phyloP scores from a whole-genome alignment of 2,329 filamentous ascomycete species.

The Leptographium radiaticola region DNA sequence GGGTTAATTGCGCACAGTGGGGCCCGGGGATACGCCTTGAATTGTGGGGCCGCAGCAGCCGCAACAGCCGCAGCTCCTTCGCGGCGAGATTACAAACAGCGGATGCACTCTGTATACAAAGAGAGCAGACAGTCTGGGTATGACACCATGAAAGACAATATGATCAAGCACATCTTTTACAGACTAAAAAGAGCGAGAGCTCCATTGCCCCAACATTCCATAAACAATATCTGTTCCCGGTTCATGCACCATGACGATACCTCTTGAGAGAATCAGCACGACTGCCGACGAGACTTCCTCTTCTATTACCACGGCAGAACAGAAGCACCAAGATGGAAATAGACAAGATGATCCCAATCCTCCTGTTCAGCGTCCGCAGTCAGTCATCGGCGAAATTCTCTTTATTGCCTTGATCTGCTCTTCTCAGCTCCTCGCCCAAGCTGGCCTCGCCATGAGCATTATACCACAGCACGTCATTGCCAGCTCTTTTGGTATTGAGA shows the following conservation, averaged over 20 bases:
- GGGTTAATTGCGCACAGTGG: neutral
- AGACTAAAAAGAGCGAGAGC: neutral
- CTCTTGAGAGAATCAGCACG: neutral
- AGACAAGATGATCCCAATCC: neutral
- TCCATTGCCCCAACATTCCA: neutral
- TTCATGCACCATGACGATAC: neutral
- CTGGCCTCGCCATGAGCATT: conserved; percentile 3
- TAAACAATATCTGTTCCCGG: neutral
- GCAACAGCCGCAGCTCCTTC: neutral
- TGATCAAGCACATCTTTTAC: neutral
- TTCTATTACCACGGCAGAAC: neutral
- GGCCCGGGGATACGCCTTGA: neutral
- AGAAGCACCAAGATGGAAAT: neutral
- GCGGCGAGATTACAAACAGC: neutral
- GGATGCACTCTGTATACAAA: neutral
- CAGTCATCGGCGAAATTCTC: neutral
- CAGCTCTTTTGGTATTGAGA: conserved; percentile 1
- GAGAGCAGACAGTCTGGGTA: neutral
- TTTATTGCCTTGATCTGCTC: conserved; percentile 6
- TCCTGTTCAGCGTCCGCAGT: neutral
- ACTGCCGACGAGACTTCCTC: neutral
- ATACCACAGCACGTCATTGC: conserved; percentile 2
- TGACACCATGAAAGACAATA: neutral
- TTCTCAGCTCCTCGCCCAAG: conserved; percentile 7
- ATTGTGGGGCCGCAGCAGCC: neutral